Base-by-base conservation (phyloP, 2,329 filamentous ascomycete genomes). In the Aspergillus sojae region DNA sequence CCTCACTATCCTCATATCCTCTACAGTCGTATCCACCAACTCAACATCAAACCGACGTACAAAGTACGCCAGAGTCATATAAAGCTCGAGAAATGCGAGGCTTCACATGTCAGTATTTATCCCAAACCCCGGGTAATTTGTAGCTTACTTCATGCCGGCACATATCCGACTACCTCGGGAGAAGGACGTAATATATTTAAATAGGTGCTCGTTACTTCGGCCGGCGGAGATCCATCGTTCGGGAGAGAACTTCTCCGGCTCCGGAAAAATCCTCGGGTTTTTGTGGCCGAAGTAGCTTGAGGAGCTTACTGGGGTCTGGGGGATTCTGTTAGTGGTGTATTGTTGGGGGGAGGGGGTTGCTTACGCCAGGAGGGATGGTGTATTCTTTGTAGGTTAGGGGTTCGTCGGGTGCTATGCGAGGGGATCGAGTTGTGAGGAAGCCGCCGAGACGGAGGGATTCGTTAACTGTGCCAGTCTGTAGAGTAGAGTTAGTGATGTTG, bases 241-340 rank as follows among this genome's bases (percentile, higher is more conserved):
- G 1, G 70, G 68, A 57, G 71, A 74, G 32, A 73, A 43, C 1
- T 21, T 43, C 3, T 43, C 41, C 0, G 41, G 41, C 10, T 74
- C 58, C 1, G 70, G 67, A 57, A 72, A 75, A 26, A 73, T 68
- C 10, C 52, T 55, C 2, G 69, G 68, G 28, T 74, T 63, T 19
- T 57, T 65, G 9, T 70, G 64, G 41, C 76, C 63, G 45, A 74
- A 66, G 39, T 74, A 74, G 16, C 70, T 69, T 0, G 77, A 74
- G 69, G 76, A 76, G 53, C 74, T 71, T 3, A 81, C 69, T 0
- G 78, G 74, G 0, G 70, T 71, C 70, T 69, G 28, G 21, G 11
- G 0, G 10, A 32, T 10, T 59, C 39, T 50, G 34, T 36, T 36
- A 36, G 5, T 36, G 34, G n/a, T n/a, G n/a, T n/a, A n/a, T 21